A percentile compares a stretch with the other conserved stretches of the same genome.
Evolutionary conservation across 1,139 yeast species (phyloP).

Genomic region (Lodderomyces margitis): DNA sequence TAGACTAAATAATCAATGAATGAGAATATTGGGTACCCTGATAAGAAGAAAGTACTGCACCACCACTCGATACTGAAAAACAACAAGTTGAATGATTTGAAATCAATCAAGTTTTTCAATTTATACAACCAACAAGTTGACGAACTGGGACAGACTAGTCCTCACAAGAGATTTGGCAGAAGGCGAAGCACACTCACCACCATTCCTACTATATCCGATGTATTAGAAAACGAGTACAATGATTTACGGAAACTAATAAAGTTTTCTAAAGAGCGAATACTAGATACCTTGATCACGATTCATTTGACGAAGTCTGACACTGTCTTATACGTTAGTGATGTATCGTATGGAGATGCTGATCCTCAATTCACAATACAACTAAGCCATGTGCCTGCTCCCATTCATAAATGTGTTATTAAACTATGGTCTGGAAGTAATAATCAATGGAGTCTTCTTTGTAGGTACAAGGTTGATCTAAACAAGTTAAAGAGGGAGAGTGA

Average conservation of each 20-base stretch:
- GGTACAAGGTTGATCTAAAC: constrained; percentile 21
- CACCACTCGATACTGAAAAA: not conserved
- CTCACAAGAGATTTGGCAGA: constrained; percentile 8
- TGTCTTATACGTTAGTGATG: constrained; percentile 38
- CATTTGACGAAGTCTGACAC: constrained; percentile 20
- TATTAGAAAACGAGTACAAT: constrained; percentile 3
- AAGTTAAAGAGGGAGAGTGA: constrained; percentile 13
- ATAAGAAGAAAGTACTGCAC: not conserved
- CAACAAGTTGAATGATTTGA: constrained; percentile 7
- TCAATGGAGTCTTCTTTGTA: constrained; percentile 24
- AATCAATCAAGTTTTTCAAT: constrained; percentile 10
- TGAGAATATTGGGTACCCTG: not conserved
- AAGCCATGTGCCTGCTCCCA: constrained; percentile 21
- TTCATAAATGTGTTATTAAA: constrained; percentile 20
- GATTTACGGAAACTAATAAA: constrained; percentile 10
- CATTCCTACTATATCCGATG: constrained; percentile 1
- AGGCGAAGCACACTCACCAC: constrained; percentile 10
- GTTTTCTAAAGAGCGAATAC: constrained; percentile 16
- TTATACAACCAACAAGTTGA: constrained; percentile 6
- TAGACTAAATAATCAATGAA: not conserved
- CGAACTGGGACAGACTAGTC: not conserved
- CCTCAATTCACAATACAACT: constrained; percentile 33
- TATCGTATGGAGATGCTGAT: constrained; percentile 21
- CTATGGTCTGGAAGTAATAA: constrained; percentile 21
- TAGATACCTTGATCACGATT: constrained; percentile 30